Evolutionary conservation across 2,329 filamentous ascomycete genomes (phyloP), one percentile per base, ranked within the genome.

Genomic region (Reticulascus tulasneorum): DNA sequence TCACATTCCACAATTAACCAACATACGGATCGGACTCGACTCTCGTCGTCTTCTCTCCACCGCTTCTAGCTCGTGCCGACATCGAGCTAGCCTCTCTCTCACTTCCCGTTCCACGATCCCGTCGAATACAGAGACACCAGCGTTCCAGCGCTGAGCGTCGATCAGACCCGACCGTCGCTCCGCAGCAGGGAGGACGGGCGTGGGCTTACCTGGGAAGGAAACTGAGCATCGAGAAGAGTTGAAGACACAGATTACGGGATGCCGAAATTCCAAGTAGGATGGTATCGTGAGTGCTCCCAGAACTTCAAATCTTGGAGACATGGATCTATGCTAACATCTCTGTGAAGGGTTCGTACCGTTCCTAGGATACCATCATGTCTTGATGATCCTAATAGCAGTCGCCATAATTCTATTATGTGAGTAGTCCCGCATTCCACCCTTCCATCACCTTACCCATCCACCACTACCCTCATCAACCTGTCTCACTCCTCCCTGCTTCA

Each of bases 301-400:
- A 16, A 22, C 23, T 28, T 26, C 32, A 27, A n/a, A 16, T 13
- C 17, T n/a, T 17, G 22, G 9, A 24, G 25, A 16, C 19, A 25
- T 15, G 13, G 19, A 29, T 25, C 10, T 10, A 25, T 15, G 17
- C 45, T 39, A 28, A 39, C 34, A 28, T 9, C 23, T 31, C 30
- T 29, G 27, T 24, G 6, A 44, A 81, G 79, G 78, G 55, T 78
- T 75, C 51, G 66, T 84, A 58, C 81, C 81, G 49, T 84, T 84
- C 57, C 70, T 84, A 40, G 81, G 81, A 48, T 84, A 84, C 55
- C 81, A 84, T 58, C 79, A 98, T 79, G 84, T 97, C 48, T 77
- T 98, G 62, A 98, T 98, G 93, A 88, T 98, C 52, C 69, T 98
- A 49, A 95, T 98, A 56, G 90, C 86, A 37, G 71, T 96, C 40